Evolutionary conservation across 306 rosid genomes (phyloP), one percentile per base, ranked within the genome.

Genomic region (Cucurbita argyrosperma): DNA sequence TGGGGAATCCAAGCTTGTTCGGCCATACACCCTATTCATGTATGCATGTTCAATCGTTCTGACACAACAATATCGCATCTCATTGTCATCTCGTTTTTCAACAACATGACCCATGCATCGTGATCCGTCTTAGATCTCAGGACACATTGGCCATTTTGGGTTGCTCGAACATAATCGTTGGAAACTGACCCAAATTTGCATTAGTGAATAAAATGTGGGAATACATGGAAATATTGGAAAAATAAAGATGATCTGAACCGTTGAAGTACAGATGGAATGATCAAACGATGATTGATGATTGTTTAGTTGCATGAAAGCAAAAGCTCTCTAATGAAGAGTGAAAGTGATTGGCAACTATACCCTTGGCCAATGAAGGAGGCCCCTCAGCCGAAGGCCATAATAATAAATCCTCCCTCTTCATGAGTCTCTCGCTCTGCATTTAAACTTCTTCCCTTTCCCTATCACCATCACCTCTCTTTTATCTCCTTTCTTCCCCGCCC

Each of bases 401-500:
- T 38, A 72, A 72, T 53, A 53, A 52, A 7, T 50, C 13, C 53
- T 21, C 54, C 57, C 15, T 55, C 55, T 38, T 73, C 66, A 42
- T 58, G 65, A 57, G 53, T 47, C 70, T 61, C 71, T 74, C n/a
- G 71, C 57, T 62, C 58, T 61, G 66, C 70, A 58, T 60, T 50
- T 74, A 43, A 85, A 79, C 81, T 71, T 38, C 81, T 90, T 92
- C 88, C 84, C 91, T 68, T 88, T 83, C 89, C 80, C 87, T 81
- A 80, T 91, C 83, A 74, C 18, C 40, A 80, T 8, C 78, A 57
- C 64, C 78, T 58, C 49, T 39, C 45, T 71, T 54, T 14, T 38
- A 7, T 50, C 38, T 61, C 72, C 68, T 47, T 47, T 14, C 11
- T 46, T 46, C 65, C 13, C 40, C 6, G 72, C 51, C 14, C 74